phyloP scores from a whole-genome alignment of 2,329 filamentous ascomycete genomes.

The Chrysosporium keratinophilum region DNA sequence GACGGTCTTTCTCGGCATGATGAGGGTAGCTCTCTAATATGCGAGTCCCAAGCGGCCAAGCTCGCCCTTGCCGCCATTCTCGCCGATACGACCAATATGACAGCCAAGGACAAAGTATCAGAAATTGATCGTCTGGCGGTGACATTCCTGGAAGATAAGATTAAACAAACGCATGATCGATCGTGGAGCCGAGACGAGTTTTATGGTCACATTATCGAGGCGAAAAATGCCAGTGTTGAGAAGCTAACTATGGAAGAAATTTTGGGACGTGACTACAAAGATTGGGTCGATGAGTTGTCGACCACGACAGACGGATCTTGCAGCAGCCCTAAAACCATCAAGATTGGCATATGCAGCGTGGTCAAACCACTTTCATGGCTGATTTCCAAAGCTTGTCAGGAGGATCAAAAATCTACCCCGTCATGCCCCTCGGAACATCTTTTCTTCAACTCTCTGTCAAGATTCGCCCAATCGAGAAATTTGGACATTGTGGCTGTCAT shows the following conservation, averaged over 20 bases:
- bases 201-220: constrained; percentile 42
- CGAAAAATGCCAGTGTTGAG: constrained; percentile 47
- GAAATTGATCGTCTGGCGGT: constrained; percentile 42
- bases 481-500: constrained; percentile 50
- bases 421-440: constrained; percentile 3
- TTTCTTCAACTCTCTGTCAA: constrained; percentile 35
- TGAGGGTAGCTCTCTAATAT: constrained; percentile 20
- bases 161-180: constrained; percentile 1
- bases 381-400: constrained; percentile 37
- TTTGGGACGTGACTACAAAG: constrained; percentile 53
- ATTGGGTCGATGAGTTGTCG: constrained; percentile 41
- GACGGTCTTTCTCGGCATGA: neutral
- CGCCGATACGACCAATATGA: constrained; percentile 38
- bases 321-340: constrained; percentile 19
- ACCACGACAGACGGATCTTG: constrained; percentile 15
- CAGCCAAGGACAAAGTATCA: constrained; percentile 36
- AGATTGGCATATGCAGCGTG: constrained; percentile 49
- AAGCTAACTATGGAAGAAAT: constrained; percentile 46
- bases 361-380: constrained; percentile 49
- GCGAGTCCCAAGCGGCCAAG: constrained; percentile 27
- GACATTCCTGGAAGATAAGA: constrained; percentile 43
- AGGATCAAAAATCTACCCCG: neutral
- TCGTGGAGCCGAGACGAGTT: constrained; percentile 41
- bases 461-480: constrained; percentile 38
- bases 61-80: constrained; percentile 36